Conservation (phyloP, 345 rosid genomes). For the Moringa oleifera region DNA sequence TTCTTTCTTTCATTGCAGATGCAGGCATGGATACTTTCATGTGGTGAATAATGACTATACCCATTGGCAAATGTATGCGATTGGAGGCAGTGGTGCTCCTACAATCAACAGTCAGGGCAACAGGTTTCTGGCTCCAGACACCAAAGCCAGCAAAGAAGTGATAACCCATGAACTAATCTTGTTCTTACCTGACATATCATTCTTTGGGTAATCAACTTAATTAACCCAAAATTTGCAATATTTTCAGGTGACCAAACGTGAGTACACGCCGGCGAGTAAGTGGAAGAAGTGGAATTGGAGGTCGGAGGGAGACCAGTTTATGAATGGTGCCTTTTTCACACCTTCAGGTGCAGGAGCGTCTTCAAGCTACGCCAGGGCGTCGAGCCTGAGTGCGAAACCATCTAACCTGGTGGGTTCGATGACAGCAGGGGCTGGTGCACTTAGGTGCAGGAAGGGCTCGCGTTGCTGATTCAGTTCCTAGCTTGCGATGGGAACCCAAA, state of each 20-base stretch:
- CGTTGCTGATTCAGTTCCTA: too few relatives aligned
- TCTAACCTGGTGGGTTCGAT: constrained; percentile 44
- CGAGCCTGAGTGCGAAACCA: constrained; percentile 49
- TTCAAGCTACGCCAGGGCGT: constrained; percentile 51
- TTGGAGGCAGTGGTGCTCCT: constrained; percentile 66
- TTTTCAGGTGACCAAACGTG: constrained; percentile 47
- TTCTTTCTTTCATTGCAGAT: constrained; percentile 20
- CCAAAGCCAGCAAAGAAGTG: constrained; percentile 42
- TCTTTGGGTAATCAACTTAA: too few relatives aligned
- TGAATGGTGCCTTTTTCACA: constrained; percentile 61
- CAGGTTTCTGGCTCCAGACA: constrained; percentile 52
- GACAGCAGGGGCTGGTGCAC: constrained; percentile 45
- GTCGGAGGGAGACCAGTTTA: constrained; percentile 46
- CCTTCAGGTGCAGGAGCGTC: constrained; percentile 44
- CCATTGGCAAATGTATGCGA: constrained; percentile 67
- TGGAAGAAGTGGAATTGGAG: constrained; percentile 69
- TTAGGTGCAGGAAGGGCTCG: constrained; percentile 44
- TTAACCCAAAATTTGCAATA: background rate
- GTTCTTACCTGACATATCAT: too few relatives aligned
- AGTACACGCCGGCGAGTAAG: constrained; percentile 38
- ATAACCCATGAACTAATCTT: background rate
- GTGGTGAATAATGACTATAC: constrained; percentile 69
- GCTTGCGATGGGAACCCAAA: too few relatives aligned
- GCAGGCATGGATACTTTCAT: constrained; percentile 63
- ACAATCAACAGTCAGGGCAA: constrained; percentile 70